Evolutionary conservation across 441 rosid genomes (phyloP).

Genomic region (Erysimum cheiri): DNA sequence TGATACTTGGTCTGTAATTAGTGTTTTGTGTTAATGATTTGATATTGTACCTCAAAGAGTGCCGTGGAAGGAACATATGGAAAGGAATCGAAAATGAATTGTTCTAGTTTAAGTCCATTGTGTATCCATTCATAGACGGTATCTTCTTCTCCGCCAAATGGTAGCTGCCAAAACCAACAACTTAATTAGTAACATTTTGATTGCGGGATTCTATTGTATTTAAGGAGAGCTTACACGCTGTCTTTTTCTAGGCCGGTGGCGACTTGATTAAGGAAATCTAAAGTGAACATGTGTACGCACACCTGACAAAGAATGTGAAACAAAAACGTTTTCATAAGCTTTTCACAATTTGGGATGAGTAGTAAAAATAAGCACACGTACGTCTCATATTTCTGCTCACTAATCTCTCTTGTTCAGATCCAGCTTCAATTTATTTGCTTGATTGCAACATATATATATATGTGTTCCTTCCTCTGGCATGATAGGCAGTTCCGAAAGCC

Average conservation of each 20-base stretch:
- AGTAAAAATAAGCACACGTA: not conserved
- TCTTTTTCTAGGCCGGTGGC: conserved; percentile 95
- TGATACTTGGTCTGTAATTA: not conserved
- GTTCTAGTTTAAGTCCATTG: conserved; percentile 86
- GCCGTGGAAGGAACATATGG: conserved; percentile 99
- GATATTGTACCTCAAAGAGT: conserved; percentile 80
- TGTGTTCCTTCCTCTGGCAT: no score
- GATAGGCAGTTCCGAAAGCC: no score
- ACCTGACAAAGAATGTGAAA: conserved; percentile 56
- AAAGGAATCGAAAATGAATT: conserved; percentile 93
- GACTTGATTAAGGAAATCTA: conserved; percentile 98
- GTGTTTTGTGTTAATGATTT: conserved; percentile 8
- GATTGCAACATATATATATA: no score
- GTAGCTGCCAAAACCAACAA: conserved; percentile 58
- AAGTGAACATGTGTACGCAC: conserved; percentile 96
- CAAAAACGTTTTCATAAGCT: not conserved
- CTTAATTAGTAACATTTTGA: conserved; percentile 6
- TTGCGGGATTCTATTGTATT: not conserved
- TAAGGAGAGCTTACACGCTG: conserved; percentile 58
- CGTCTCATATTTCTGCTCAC: no score
- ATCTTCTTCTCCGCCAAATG: conserved; percentile 99
- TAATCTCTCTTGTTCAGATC: no score
- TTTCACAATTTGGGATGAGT: not conserved
- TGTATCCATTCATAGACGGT: conserved; percentile 81
- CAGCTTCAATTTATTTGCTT: no score